phyloP scores from a whole-genome alignment of 2,329 filamentous ascomycete species.

The Rasamsonia emersonii region DNA sequence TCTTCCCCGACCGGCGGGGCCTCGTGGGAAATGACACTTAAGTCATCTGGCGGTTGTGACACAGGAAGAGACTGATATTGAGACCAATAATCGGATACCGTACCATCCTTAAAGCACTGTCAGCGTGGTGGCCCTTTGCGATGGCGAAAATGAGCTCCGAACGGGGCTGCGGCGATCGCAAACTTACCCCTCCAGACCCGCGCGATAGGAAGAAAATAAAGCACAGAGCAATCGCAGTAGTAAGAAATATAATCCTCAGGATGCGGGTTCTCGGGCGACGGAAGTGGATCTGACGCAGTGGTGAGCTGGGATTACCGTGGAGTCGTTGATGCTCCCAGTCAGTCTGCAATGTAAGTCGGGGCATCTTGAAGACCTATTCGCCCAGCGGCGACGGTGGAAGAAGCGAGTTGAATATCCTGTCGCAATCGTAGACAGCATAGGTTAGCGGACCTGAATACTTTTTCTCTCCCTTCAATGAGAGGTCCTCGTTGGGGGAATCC shows the following conservation, averaged over 20 bases:
- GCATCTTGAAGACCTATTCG: neutral
- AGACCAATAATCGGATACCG: conserved; percentile 20
- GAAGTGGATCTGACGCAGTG: conserved; percentile 3
- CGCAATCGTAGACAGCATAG: too few relatives aligned
- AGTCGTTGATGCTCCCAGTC: conserved; percentile 4
- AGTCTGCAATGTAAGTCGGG: conserved; percentile 1
- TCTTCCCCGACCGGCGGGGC: conserved; percentile 15
- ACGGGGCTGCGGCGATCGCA: too few relatives aligned
- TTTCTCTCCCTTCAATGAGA: too few relatives aligned
- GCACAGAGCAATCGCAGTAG: conserved; percentile 1
- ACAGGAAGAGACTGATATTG: conserved; percentile 26
- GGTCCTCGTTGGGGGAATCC: too few relatives aligned
- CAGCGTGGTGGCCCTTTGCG: too few relatives aligned
- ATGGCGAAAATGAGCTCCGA: too few relatives aligned
- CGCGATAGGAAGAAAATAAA: conserved; percentile 2
- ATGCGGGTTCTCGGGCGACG: conserved; percentile 5
- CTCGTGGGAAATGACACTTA: conserved; percentile 17
- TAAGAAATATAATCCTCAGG: conserved; percentile 3
- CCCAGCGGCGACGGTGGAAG: neutral
- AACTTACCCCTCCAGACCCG: neutral
- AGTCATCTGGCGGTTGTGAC: conserved; percentile 22
- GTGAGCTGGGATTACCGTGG: neutral
- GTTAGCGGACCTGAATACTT: too few relatives aligned
- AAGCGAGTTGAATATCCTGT: neutral
- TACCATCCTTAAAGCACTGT: conserved; percentile 8